Evolutionary conservation across 306 rosid genomes (phyloP).

Genomic region (Lathyrus sativus): DNA sequence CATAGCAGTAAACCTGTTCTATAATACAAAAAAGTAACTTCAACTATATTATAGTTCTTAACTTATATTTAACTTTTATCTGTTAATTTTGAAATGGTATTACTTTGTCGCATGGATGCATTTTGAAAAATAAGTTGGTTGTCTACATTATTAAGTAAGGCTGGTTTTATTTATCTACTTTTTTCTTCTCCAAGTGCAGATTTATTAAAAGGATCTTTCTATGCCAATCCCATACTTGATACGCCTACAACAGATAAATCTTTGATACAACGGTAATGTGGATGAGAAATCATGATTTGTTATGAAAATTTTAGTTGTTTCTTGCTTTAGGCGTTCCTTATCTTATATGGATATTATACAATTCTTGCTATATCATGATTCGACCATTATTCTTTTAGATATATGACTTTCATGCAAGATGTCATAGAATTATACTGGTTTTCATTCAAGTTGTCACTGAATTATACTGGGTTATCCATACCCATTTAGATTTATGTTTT

Average conservation of each 20-base stretch:
- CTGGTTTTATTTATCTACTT: slow-evolving; percentile 11
- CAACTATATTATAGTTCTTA: not conserved
- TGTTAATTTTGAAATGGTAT: slow-evolving; percentile 21
- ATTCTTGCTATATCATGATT: slow-evolving; percentile 23
- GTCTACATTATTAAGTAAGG: slow-evolving; percentile 23
- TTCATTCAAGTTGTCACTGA: too few relatives aligned
- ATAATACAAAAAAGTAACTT: not conserved
- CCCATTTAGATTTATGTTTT: slow-evolving; percentile 22
- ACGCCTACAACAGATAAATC: slow-evolving; percentile 76
- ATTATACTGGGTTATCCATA: not conserved
- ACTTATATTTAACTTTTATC: slow-evolving; percentile 2
- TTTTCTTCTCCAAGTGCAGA: slow-evolving; percentile 51
- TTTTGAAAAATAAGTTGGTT: slow-evolving; percentile 26
- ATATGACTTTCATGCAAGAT: slow-evolving; percentile 1
- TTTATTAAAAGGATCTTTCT: slow-evolving; percentile 86
- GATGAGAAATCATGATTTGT: not conserved
- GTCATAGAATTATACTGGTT: not conserved
- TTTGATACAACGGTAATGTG: slow-evolving; percentile 66
- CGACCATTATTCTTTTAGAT: slow-evolving; percentile 17
- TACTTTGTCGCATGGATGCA: slow-evolving; percentile 15
- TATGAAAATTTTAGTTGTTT: slow-evolving; percentile 24
- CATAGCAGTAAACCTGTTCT: slow-evolving; percentile 23
- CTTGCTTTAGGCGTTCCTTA: slow-evolving; percentile 20
- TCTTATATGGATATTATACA: slow-evolving; percentile 22
- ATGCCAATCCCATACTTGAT: slow-evolving; percentile 89